A percentile compares a stretch with the other conserved stretches of the same genome.
Conservation (phyloP, 306 rosid species). For the Vachellia collinsii region DNA sequence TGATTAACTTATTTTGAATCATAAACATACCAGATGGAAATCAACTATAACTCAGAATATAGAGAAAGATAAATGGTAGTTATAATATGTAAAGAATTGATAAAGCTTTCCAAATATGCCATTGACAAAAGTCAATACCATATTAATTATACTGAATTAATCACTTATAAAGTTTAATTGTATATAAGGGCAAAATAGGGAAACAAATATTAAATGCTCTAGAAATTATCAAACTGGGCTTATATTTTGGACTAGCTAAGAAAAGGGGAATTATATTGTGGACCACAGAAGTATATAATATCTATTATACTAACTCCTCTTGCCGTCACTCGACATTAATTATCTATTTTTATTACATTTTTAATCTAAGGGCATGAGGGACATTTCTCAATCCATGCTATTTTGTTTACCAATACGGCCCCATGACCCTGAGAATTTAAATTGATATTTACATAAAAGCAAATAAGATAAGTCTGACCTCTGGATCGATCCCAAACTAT, state of each 20-base stretch:
- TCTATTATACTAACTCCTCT: not conserved
- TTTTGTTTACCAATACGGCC: not conserved
- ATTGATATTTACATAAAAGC: constrained; percentile 1
- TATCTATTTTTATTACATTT: no score
- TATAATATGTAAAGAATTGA: no score
- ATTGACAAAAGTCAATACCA: not conserved
- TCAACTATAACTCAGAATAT: constrained; percentile 5
- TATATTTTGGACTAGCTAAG: not conserved
- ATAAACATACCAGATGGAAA: constrained; percentile 18
- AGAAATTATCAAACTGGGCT: not conserved
- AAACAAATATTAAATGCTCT: not conserved
- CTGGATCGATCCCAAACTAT: constrained; percentile 13
- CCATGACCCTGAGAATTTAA: not conserved
- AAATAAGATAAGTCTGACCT: not conserved
- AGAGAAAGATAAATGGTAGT: not conserved
- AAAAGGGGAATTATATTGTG: not conserved
- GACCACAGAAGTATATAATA: not conserved
- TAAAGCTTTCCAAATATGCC: not conserved
- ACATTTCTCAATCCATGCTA: not conserved
- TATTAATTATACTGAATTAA: not conserved
- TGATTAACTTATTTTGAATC: constrained; percentile 15
- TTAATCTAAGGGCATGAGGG: not conserved
- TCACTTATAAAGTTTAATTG: not conserved
- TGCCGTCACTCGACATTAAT: no score
- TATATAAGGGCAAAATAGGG: not conserved